These are phyloP conservation scores for Ustilago lituana DNA, from an alignment of 1,284 basidiomycete species.

Conservation along the genomic window DNA sequence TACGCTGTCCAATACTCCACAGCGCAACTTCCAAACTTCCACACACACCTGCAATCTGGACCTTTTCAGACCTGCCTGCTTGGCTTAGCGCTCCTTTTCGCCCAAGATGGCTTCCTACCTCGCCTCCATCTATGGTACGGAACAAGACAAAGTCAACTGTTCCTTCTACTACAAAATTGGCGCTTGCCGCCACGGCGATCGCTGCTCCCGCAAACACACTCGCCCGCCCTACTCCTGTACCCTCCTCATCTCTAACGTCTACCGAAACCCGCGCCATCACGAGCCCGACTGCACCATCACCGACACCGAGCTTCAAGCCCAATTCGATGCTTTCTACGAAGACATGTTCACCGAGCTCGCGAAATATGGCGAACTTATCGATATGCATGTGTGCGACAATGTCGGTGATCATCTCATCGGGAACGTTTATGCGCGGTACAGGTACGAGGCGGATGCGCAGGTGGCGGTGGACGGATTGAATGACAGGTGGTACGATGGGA, in stretches of 20 bases:
- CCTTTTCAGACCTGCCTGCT: too few relatives aligned
- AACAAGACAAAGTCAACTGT: slow-evolving; percentile 92
- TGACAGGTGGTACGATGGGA: slow-evolving; percentile 96
- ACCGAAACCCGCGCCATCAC: slow-evolving; percentile 90
- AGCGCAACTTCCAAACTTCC: background rate
- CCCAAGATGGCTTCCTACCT: slow-evolving; percentile 47
- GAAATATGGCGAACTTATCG: slow-evolving; percentile 93
- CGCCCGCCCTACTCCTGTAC: slow-evolving; percentile 97
- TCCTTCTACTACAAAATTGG: slow-evolving; percentile 98
- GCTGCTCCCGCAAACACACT: slow-evolving; percentile 96
- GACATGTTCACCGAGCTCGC: slow-evolving; percentile 80
- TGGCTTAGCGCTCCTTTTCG: background rate
- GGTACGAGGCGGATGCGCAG: slow-evolving; percentile 98
- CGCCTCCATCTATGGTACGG: slow-evolving; percentile 68
- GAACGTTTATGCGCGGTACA: slow-evolving; percentile 97
- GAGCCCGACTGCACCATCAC: slow-evolving; percentile 84
- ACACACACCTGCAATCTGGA: too few relatives aligned
- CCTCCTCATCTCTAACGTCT: slow-evolving; percentile 96
- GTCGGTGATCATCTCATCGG: slow-evolving; percentile 98
- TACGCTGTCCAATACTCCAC: background rate
- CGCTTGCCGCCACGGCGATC: slow-evolving; percentile 92
- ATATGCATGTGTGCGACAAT: slow-evolving; percentile 97
- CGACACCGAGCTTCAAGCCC: slow-evolving; percentile 84
- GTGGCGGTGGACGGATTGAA: slow-evolving; percentile 91
- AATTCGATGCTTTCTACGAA: slow-evolving; percentile 97